Percentiles rank a stretch among this genome's conserved stretches.
These are phyloP conservation scores for Chlorella sorokiniana DNA, from an alignment of 139 green algal genomes.

Conservation along the genomic window DNA sequence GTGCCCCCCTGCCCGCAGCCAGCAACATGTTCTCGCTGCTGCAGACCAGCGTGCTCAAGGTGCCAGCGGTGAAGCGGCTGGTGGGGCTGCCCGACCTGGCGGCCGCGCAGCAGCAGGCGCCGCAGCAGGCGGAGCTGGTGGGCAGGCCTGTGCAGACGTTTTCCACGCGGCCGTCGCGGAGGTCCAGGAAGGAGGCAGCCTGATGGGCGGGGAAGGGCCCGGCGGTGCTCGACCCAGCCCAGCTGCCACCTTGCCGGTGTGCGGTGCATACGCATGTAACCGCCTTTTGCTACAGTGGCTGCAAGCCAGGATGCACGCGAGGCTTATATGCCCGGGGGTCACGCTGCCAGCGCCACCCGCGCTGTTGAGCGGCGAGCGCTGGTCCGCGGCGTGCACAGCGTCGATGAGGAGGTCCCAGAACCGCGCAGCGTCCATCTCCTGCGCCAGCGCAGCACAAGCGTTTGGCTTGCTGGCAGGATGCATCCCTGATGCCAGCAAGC, in stretches of 20 bases:
- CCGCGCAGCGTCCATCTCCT: conserved; percentile 45
- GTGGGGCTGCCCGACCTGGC: conserved; percentile 36
- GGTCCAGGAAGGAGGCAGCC: not conserved
- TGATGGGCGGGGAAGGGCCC: too few relatives aligned
- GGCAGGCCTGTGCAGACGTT: conserved; percentile 35
- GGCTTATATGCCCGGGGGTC: not conserved
- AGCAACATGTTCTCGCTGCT: conserved; percentile 11
- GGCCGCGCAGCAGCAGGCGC: not conserved
- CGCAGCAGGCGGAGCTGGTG: not conserved
- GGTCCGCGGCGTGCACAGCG: conserved; percentile 41
- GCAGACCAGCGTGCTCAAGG: conserved; percentile 38
- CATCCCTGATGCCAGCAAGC: too few relatives aligned
- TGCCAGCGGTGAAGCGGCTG: conserved; percentile 38
- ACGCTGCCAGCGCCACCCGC: not conserved
- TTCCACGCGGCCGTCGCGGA: not conserved
- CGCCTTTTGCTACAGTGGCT: not conserved
- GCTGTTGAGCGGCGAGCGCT: conserved; percentile 29
- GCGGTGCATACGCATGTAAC: too few relatives aligned
- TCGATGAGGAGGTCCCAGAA: conserved; percentile 58
- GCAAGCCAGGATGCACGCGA: not conserved
- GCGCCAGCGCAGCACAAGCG: conserved; percentile 9
- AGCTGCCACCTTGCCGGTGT: too few relatives aligned
- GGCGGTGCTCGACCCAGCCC: too few relatives aligned
- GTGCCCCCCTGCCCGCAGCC: not conserved
- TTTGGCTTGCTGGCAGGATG: too few relatives aligned